phyloP scores from a whole-genome alignment of 1,139 yeast species.

The Geotrichum carabidarum region DNA sequence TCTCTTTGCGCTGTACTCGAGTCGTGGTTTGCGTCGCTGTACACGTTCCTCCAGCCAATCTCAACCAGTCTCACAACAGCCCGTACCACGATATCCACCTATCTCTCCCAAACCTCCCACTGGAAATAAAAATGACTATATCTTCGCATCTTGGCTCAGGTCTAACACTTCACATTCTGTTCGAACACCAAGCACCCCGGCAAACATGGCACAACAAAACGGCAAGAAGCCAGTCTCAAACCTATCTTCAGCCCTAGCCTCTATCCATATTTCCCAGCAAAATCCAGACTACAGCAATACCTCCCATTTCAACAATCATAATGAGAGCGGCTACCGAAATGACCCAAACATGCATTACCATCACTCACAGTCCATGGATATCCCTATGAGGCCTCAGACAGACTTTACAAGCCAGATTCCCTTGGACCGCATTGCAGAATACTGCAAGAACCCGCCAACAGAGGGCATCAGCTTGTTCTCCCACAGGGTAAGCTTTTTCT shows the following conservation, averaged over 20 bases:
- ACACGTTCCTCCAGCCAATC: no score
- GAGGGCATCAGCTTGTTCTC: slow-evolving; percentile 85
- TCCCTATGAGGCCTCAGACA: slow-evolving; percentile 17
- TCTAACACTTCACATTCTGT: no score
- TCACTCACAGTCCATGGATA: slow-evolving; percentile 11
- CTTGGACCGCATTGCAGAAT: slow-evolving; percentile 56
- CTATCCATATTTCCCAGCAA: slow-evolving; percentile 26
- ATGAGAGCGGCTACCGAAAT: slow-evolving; percentile 14
- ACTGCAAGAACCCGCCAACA: slow-evolving; percentile 71
- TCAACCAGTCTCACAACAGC: no score
- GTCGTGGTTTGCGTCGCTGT: no score
- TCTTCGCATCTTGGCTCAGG: no score
- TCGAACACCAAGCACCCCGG: no score
- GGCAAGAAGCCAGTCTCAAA: slow-evolving; percentile 28
- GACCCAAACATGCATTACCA: slow-evolving; percentile 1
- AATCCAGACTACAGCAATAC: slow-evolving; percentile 8
- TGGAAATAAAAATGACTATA: no score
- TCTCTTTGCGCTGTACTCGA: no score
- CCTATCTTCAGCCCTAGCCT: slow-evolving; percentile 34
- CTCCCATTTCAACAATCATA: slow-evolving; percentile 12
- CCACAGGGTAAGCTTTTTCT: slow-evolving; percentile 46
- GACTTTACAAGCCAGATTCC: slow-evolving; percentile 20
- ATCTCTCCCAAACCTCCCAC: no score
- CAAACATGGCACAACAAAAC: slow-evolving; percentile 16
- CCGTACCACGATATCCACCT: no score